Conservation (phyloP, 2,329 filamentous ascomycete species). For the Neofusicoccum sp. region DNA sequence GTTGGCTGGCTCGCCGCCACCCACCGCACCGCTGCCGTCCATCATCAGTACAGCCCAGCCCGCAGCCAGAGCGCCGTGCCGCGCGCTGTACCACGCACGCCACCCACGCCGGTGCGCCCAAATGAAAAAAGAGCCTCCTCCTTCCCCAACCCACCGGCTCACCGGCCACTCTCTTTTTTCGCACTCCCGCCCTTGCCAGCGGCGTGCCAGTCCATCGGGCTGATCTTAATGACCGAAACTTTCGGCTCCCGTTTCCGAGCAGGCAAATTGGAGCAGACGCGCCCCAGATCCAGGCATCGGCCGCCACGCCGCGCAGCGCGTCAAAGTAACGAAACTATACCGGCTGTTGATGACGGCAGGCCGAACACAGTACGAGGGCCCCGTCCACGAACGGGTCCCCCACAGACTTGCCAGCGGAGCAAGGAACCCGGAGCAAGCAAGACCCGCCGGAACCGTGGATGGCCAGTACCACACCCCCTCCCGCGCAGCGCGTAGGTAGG, state of each 20-base stretch:
- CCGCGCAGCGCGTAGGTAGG: neutral
- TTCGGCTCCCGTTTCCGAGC: conserved; percentile 2
- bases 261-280: neutral
- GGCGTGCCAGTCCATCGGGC: neutral
- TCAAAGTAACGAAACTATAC: neutral
- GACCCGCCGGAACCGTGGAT: conserved; percentile 7
- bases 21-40: neutral
- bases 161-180: neutral
- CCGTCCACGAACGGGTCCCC: neutral
- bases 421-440: too few species aligned
- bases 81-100: conserved; percentile 5
- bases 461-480: too few species aligned
- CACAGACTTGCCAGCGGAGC: neutral
- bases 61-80: neutral
- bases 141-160: neutral
- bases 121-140: neutral
- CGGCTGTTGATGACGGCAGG: neutral
- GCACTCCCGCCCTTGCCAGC: too few species aligned
- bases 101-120: too few species aligned
- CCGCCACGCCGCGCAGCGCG: too few species aligned
- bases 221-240: conserved; percentile 15
- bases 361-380: neutral
- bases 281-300: neutral
- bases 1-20: neutral
- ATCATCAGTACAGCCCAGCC: neutral